Percentiles rank a stretch among this genome's conserved stretches.
phyloP scores from a whole-genome alignment of 352 stramenopile species.

The Phytopythium helicoides region DNA sequence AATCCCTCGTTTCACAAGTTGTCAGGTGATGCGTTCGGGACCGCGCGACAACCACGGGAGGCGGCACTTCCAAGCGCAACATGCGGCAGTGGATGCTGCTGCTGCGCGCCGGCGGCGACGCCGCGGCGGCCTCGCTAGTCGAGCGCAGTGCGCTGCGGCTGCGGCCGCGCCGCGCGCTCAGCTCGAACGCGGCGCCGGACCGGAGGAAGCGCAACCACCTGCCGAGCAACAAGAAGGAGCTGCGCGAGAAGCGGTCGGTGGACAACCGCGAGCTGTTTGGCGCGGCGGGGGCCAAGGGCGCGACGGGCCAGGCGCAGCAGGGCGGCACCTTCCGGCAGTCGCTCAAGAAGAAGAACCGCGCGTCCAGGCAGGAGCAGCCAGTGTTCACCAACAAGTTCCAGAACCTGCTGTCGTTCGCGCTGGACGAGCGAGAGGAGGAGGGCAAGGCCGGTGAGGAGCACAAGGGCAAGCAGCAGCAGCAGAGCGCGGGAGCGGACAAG shows the following conservation, averaged over 20 bases:
- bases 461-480: too few species aligned
- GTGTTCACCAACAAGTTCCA: slow-evolving; percentile 86
- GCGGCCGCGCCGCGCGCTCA: slow-evolving; percentile 22
- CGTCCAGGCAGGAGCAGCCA: slow-evolving; percentile 13
- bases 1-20: neutral
- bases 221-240: slow-evolving; percentile 36
- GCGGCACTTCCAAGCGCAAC: neutral
- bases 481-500: too few species aligned
- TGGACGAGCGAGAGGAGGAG: slow-evolving; percentile 33
- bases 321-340: slow-evolving; percentile 10
- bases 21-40: neutral
- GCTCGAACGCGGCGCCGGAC: slow-evolving; percentile 35
- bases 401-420: slow-evolving; percentile 75
- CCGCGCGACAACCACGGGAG: neutral
- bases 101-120: slow-evolving; percentile 12
- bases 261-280: slow-evolving; percentile 3
- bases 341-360: slow-evolving; percentile 19
- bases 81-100: slow-evolving; percentile 51
- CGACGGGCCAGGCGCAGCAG: neutral
- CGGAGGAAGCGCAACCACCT: slow-evolving; percentile 54
- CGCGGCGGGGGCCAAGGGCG: neutral
- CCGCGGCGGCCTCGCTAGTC: slow-evolving; percentile 1
- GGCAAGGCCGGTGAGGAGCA: slow-evolving; percentile 13
- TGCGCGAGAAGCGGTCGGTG: slow-evolving; percentile 5
- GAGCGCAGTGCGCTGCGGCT: slow-evolving; percentile 1